Percentiles rank a stretch among this genome's conserved stretches.
Conservation (phyloP, 75 land plant species). For the Pseudotsuga menziesii region DNA sequence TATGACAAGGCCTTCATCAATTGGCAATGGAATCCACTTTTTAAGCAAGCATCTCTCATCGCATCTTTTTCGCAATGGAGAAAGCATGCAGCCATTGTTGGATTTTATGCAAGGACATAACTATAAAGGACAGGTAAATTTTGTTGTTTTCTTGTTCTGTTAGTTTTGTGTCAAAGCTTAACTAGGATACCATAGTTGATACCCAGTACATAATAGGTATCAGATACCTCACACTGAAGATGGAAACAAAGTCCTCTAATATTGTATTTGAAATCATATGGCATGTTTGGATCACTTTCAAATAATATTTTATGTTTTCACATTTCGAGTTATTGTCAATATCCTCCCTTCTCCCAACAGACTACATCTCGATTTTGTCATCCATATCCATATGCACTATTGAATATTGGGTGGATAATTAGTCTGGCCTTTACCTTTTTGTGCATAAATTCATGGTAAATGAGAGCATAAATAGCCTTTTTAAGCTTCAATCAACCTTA, state of each 20-base stretch:
- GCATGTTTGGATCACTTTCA: background rate
- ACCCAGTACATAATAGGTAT: too few relatives aligned
- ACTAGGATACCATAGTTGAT: too few relatives aligned
- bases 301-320: background rate
- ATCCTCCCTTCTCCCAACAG: background rate
- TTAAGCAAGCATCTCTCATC: slow-evolving; percentile 68
- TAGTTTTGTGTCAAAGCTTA: too few relatives aligned
- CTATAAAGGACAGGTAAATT: slow-evolving; percentile 65
- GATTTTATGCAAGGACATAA: slow-evolving; percentile 52
- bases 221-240: too few relatives aligned
- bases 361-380: background rate
- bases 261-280: background rate
- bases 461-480: slow-evolving; percentile 43
- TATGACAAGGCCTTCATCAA: slow-evolving; percentile 47
- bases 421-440: background rate
- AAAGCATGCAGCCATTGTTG: slow-evolving; percentile 64
- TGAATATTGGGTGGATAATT: background rate
- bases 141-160: too few relatives aligned
- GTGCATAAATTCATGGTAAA: slow-evolving; percentile 88
- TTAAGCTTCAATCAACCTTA: slow-evolving; percentile 61
- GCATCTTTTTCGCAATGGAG: slow-evolving; percentile 47
- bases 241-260: background rate
- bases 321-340: background rate
- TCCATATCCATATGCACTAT: background rate
- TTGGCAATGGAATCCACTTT: slow-evolving; percentile 76